Evolutionary conservation across 495 filamentous ascomycete genomes (phyloP).

Genomic region (Penicillium cinerascens): DNA sequence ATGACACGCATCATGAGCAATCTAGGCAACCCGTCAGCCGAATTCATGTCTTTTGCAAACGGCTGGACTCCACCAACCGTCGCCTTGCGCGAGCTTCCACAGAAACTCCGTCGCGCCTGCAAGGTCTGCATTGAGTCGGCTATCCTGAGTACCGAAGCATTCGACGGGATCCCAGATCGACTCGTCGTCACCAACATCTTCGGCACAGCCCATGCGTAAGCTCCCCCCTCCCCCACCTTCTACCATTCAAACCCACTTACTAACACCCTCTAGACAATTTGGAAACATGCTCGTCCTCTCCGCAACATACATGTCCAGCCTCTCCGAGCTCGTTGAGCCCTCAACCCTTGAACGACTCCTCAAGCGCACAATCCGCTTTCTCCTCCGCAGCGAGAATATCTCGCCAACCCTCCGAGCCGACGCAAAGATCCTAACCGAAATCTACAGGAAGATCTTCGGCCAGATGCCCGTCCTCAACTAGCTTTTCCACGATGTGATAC

Average conservation of each 20-base stretch:
- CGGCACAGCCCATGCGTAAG: conserved; percentile 96
- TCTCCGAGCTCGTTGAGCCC: conserved; percentile 49
- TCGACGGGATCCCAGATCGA: conserved; percentile 66
- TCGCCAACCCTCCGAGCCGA: conserved; percentile 66
- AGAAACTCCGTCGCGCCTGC: conserved; percentile 49
- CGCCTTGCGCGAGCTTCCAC: conserved; percentile 24
- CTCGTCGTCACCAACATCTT: conserved; percentile 91
- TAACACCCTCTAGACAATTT: conserved; percentile 74
- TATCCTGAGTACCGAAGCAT: conserved; percentile 79
- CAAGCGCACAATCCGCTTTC: conserved; percentile 66
- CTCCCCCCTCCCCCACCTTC: conserved; percentile 10
- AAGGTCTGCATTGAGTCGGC: conserved; percentile 66
- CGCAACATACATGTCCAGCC: conserved; percentile 64
- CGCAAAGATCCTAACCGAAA: conserved; percentile 60
- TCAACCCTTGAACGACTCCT: conserved; percentile 48
- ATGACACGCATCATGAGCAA: conserved; percentile 40
- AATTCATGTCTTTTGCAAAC: conserved; percentile 4
- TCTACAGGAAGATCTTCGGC: conserved; percentile 52
- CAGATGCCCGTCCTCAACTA: conserved; percentile 16
- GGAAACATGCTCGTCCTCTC: conserved; percentile 89
- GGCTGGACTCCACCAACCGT: conserved; percentile 16
- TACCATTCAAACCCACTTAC: background rate
- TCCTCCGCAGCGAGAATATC: conserved; percentile 56
- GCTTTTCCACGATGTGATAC: background rate
- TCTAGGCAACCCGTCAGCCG: conserved; percentile 22